These are phyloP conservation scores for Fusarium musae DNA, from an alignment of 2,329 filamentous ascomycete species.

Conservation along the genomic window DNA sequence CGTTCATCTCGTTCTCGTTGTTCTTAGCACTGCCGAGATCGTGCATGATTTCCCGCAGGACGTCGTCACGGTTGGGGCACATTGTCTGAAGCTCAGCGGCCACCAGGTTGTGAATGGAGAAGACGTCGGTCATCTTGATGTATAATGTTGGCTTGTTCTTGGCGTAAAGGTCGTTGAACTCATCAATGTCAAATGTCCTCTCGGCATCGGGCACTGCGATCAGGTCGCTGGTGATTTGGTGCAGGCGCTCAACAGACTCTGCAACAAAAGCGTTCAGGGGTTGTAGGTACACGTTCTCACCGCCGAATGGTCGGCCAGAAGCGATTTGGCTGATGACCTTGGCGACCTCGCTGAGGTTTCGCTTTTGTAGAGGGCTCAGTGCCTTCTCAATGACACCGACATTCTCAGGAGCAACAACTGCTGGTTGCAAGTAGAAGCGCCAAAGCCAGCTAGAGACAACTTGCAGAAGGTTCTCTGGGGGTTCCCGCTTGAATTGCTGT, in stretches of 20 bases:
- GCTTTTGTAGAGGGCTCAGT: conserved; percentile 89
- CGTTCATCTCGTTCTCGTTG: conserved; percentile 93
- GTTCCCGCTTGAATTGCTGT: conserved; percentile 81
- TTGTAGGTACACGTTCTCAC: conserved; percentile 94
- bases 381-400: conserved; percentile 92
- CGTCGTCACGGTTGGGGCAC: conserved; percentile 84
- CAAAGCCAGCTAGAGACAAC: conserved; percentile 92
- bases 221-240: conserved; percentile 78
- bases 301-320: conserved; percentile 88
- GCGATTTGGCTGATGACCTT: conserved; percentile 93
- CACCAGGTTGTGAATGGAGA: conserved; percentile 91
- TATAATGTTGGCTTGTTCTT: conserved; percentile 98
- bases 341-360: conserved; percentile 88
- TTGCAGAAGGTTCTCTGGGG: conserved; percentile 81
- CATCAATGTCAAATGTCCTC: conserved; percentile 95
- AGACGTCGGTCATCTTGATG: conserved; percentile 98
- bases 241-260: conserved; percentile 84
- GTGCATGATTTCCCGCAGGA: conserved; percentile 89
- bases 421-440: conserved; percentile 92
- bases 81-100: conserved; percentile 81
- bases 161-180: conserved; percentile 97
- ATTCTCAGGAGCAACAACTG: conserved; percentile 88
- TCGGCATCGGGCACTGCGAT: conserved; percentile 89
- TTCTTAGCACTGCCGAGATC: conserved; percentile 96
- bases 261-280: conserved; percentile 92